These are phyloP conservation scores for Dimargaris xerosporica DNA, from an alignment of 192 early-diverging fungal genomes.

Conservation along the genomic window DNA sequence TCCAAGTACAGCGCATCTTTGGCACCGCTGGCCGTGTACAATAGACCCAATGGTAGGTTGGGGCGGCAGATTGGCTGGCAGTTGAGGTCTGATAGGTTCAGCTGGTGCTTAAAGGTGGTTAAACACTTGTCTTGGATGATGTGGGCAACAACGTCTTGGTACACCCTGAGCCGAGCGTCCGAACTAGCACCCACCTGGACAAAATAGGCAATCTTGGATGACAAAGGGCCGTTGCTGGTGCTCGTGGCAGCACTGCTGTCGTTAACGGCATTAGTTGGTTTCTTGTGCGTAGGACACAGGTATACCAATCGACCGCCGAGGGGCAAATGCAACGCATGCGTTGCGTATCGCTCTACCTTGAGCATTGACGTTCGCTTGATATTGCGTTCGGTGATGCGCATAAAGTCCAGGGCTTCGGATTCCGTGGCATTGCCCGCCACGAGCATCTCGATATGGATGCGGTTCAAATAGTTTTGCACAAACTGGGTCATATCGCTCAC, in stretches of 20 bases:
- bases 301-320: background rate
- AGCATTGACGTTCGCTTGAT: background rate
- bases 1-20: slow-evolving; percentile 1
- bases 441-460: slow-evolving; percentile 1
- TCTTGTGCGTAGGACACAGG: background rate
- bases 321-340: background rate
- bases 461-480: slow-evolving; percentile 4
- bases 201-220: slow-evolving; percentile 9
- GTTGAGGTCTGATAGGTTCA: background rate
- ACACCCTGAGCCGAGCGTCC: slow-evolving; percentile 4
- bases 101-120: background rate
- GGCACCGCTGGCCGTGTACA: background rate
- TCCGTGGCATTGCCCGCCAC: slow-evolving; percentile 1
- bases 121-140: slow-evolving; percentile 9
- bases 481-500: slow-evolving; percentile 7
- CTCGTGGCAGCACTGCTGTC: no score
- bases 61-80: slow-evolving; percentile 1
- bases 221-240: background rate
- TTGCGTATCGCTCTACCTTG: slow-evolving; percentile 5
- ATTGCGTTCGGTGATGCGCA: background rate
- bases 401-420: background rate
- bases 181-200: slow-evolving; percentile 1
- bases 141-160: slow-evolving; percentile 5
- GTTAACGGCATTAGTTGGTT: background rate
- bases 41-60: background rate